Evolutionary conservation across 495 filamentous ascomycete genomes (phyloP), one percentile per base, ranked within the genome.

Genomic region (Neurospora sp.): DNA sequence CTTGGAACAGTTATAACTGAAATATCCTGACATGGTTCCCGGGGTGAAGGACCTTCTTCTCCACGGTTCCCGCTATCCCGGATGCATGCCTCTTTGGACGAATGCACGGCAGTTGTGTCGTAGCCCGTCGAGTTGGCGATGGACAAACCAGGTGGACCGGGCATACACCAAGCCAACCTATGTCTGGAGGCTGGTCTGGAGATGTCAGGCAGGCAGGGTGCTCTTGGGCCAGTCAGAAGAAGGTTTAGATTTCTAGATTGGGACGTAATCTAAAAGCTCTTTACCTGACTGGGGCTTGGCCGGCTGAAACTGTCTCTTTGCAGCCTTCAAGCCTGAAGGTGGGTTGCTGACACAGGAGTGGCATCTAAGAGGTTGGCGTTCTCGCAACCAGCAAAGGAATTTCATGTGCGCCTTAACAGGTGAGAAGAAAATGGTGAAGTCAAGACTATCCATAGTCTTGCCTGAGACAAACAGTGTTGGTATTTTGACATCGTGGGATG

Each of bases 281-380:
- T 68, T 77, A 76, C 70, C 74, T 75, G 75, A 73, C 39, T 73
- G 70, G 76, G 76, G 38, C 76, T 80, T 80, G 78, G 77, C 78
- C 42, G 48, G 70, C 44, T 40, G 73, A 76, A 69, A 73, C 70
- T 69, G 73, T 14, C 4, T 59, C 11, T 59, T 27, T 27, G 48
- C 48, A 59, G 11, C 11, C 22, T 31, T 59, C 48, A 59, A 14
- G 22, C 48, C 48, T 59, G 69, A 73, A 71, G 73, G 73, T 72
- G 66, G 7, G 74, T 59, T 40, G 71, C 9, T 46, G 53, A 14
- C 40, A 39, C 14, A 71, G 39, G 39, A 75, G 68, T 46, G 76
- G 39, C n/a, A 87, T 77, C 31, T 38, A 89, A 78, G 18, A 84
- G 83, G 70, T 89, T 87, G 39, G 91, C 83, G 66, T 91, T 1